Conservation (phyloP, 1,284 basidiomycete species). For the Ganoderma resinaceum region DNA sequence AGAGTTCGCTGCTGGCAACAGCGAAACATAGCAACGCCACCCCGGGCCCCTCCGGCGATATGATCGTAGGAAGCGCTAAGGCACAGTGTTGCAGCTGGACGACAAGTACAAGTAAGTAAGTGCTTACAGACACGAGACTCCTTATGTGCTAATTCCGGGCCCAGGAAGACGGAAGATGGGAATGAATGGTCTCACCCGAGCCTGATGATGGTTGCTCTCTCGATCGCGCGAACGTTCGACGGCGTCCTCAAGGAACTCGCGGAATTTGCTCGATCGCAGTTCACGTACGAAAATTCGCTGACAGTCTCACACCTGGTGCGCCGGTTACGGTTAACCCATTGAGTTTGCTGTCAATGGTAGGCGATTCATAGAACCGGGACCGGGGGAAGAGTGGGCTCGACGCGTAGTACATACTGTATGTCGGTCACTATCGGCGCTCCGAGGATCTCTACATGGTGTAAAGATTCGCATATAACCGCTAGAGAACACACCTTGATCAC, state of each 20-base stretch:
- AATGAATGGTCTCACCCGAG: neutral
- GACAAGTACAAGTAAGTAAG: too few species aligned
- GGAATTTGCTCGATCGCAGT: conserved; percentile 3
- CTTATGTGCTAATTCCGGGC: neutral
- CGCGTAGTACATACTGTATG: too few species aligned
- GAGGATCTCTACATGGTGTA: neutral
- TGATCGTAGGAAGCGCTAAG: neutral
- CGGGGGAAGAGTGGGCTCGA: neutral
- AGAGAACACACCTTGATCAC: neutral
- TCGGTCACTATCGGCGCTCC: neutral
- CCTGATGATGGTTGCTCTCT: neutral
- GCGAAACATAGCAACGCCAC: conserved; percentile 1
- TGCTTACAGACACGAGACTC: neutral
- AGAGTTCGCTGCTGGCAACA: neutral
- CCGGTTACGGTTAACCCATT: neutral
- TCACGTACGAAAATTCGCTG: neutral
- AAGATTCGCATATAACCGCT: neutral
- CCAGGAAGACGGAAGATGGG: neutral
- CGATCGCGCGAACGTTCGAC: neutral
- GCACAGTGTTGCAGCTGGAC: neutral
- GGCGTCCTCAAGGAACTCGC: neutral
- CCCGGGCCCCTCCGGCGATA: neutral
- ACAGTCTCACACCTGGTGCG: neutral
- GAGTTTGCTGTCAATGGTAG: neutral
- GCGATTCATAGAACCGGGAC: neutral